These are phyloP conservation scores for Xylariaceae sp. DNA, from an alignment of 2,329 filamentous ascomycete species.

Conservation along the genomic window DNA sequence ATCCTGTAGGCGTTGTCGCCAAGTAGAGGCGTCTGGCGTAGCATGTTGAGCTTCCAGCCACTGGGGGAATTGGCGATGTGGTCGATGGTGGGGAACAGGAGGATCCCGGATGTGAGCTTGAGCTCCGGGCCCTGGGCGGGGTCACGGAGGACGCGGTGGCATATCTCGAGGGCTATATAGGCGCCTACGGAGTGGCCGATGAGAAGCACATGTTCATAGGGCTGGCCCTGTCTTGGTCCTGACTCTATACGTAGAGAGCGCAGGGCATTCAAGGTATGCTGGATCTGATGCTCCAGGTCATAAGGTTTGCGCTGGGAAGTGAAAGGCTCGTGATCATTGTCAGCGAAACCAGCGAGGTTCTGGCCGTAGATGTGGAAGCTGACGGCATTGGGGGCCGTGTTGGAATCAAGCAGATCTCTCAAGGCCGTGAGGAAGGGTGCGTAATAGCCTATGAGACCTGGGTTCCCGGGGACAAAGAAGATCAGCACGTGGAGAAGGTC, in stretches of 20 bases:
- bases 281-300: constrained; percentile 52
- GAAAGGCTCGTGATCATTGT: constrained; percentile 49
- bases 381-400: constrained; percentile 25
- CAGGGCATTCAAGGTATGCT: constrained; percentile 39
- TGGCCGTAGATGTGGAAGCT: constrained; percentile 55
- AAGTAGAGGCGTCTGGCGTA: constrained; percentile 42
- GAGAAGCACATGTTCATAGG: constrained; percentile 58
- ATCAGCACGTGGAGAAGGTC: constrained; percentile 45
- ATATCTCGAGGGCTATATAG: constrained; percentile 66
- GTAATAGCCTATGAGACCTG: constrained; percentile 72
- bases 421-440: constrained; percentile 59
- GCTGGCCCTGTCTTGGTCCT: constrained; percentile 32
- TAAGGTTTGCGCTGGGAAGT: constrained; percentile 41
- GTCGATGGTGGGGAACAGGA: constrained; percentile 72
- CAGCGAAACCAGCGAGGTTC: constrained; percentile 56
- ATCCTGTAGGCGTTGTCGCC: constrained; percentile 40
- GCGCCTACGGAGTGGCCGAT: constrained; percentile 72
- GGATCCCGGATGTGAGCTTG: constrained; percentile 50
- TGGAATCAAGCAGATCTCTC: constrained; percentile 47
- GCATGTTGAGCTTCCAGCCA: constrained; percentile 48
- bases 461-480: constrained; percentile 73
- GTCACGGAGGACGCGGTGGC: constrained; percentile 50
- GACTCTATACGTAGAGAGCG: constrained; percentile 31
- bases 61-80: constrained; percentile 62
- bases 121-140: constrained; percentile 35